Percentiles rank a stretch among this genome's conserved stretches.
Conservation (phyloP, 1,284 basidiomycete genomes). For the Retiboletus flavoniger region DNA sequence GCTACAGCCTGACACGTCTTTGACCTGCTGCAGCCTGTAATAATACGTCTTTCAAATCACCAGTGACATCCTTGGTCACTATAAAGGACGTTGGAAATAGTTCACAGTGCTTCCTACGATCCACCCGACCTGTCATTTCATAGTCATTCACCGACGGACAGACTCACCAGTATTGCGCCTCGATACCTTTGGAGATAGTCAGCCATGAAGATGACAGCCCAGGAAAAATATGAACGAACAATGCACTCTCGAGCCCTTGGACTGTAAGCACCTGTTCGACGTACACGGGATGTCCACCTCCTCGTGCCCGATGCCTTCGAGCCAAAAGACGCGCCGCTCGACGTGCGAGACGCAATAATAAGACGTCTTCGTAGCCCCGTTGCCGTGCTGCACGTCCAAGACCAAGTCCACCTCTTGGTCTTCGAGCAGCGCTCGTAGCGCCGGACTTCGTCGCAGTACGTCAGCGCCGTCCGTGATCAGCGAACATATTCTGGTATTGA, state of each 20-base stretch:
- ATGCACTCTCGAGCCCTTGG: conserved; percentile 14
- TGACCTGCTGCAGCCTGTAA: conserved; percentile 33
- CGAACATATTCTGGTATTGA: conserved; percentile 1
- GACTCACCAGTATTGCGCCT: conserved; percentile 33
- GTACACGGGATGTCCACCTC: conserved; percentile 22
- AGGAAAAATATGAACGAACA: conserved; percentile 21
- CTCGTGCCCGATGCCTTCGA: conserved; percentile 23
- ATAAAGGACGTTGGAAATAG: conserved; percentile 29
- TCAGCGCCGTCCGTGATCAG: conserved; percentile 16
- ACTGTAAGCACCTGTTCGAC: conserved; percentile 18
- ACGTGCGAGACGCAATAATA: conserved; percentile 33
- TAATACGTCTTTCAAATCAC: conserved; percentile 24
- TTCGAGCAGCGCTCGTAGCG: conserved; percentile 9
- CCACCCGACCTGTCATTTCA: background rate
- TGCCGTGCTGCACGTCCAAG: conserved; percentile 12
- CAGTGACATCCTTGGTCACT: conserved; percentile 20
- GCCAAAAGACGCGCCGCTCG: conserved; percentile 32
- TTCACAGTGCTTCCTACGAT: conserved; percentile 32
- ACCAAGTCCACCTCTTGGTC: conserved; percentile 19
- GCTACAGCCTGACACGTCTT: background rate
- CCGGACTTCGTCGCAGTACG: conserved; percentile 2
- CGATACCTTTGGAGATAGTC: conserved; percentile 24
- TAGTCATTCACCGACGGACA: too few species aligned
- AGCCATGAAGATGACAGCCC: background rate
- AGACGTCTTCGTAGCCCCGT: background rate